Evolutionary conservation across 495 filamentous ascomycete species (phyloP).

Genomic region (Xylaria bambusicola): DNA sequence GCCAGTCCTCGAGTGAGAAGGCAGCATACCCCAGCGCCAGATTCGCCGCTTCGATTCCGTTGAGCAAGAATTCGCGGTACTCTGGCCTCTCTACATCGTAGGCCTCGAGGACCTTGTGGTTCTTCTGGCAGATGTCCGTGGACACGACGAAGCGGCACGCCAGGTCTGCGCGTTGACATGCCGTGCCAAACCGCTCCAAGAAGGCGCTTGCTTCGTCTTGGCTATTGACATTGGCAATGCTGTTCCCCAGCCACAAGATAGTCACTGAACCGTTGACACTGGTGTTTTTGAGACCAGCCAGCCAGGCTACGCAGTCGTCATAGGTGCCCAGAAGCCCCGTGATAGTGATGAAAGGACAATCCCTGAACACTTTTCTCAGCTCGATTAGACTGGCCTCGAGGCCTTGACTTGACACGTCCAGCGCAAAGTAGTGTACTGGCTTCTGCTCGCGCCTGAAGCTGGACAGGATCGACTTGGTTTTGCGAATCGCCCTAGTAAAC

Average conservation of each 20-base stretch:
- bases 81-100: background rate
- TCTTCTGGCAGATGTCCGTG: constrained; percentile 5
- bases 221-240: background rate
- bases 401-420: constrained; percentile 7
- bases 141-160: constrained; percentile 8
- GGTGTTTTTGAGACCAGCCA: background rate
- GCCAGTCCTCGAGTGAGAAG: background rate
- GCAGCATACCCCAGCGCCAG: background rate
- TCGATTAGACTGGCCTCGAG: background rate
- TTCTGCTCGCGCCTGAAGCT: background rate
- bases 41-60: background rate
- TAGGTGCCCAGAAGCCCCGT: constrained; percentile 6
- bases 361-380: background rate
- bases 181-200: background rate
- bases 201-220: background rate
- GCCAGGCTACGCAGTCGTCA: constrained; percentile 7
- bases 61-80: background rate
- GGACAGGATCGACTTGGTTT: constrained; percentile 7
- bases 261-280: background rate
- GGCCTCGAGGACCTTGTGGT: background rate
- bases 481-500: too few species aligned
- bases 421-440: constrained; percentile 4
- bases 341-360: constrained; percentile 1
- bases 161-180: background rate
- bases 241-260: constrained; percentile 11